Percentiles rank a stretch among this genome's conserved stretches.
These are phyloP conservation scores for Eucalyptus erythrocorys DNA, from an alignment of 345 rosid species.

Conservation along the genomic window DNA sequence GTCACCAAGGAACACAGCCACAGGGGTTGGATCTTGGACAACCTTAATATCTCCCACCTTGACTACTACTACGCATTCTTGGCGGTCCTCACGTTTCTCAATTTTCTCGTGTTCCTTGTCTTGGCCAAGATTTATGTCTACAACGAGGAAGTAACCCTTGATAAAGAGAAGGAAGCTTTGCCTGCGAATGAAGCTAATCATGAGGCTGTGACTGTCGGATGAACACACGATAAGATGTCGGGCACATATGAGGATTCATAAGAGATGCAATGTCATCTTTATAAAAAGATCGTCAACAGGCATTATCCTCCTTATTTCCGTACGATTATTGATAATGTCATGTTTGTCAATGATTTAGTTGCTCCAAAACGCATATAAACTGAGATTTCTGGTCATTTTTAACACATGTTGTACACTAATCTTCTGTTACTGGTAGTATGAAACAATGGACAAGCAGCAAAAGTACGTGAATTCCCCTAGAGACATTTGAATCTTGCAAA, in stretches of 20 bases:
- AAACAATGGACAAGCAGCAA: background rate
- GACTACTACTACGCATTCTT: slow-evolving; percentile 62
- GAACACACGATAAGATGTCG: background rate
- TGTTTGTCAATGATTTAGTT: background rate
- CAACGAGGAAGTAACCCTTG: slow-evolving; percentile 24
- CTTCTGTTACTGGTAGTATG: background rate
- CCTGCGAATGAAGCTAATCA: background rate
- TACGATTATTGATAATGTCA: background rate
- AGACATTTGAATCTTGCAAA: background rate
- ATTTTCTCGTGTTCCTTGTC: slow-evolving; percentile 41
- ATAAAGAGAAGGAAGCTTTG: background rate
- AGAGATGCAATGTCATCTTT: background rate
- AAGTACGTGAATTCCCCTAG: background rate
- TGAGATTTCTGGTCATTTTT: background rate
- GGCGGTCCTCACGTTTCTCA: slow-evolving; percentile 35
- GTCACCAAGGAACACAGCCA: slow-evolving; percentile 30
- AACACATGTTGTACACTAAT: background rate
- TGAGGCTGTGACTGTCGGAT: background rate
- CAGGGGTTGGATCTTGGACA: slow-evolving; percentile 58
- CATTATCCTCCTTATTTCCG: background rate
- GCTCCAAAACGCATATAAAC: background rate
- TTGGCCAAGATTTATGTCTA: slow-evolving; percentile 50
- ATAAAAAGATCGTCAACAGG: background rate
- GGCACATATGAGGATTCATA: background rate
- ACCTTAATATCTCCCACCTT: slow-evolving; percentile 50